phyloP scores from a whole-genome alignment of 768 basidiomycete species.

The Kondoa malvinella region DNA sequence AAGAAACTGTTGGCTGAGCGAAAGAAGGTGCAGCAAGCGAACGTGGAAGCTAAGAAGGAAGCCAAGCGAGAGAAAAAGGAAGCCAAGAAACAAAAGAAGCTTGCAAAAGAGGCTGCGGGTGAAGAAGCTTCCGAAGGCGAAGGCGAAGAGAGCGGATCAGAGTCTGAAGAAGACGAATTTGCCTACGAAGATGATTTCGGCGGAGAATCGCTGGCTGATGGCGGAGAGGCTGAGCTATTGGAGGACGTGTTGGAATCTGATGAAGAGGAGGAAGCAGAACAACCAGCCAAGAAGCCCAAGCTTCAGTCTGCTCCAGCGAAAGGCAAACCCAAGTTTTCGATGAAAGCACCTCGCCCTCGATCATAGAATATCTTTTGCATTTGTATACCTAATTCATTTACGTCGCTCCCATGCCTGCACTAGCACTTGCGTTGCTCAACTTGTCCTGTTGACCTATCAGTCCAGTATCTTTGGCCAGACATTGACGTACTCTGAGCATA shows the following conservation, averaged over 20 bases:
- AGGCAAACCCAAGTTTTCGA: not conserved
- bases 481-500: slow-evolving; percentile 34
- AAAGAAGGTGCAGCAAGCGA: slow-evolving; percentile 74
- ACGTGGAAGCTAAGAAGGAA: slow-evolving; percentile 67
- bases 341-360: not conserved
- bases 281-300: not conserved
- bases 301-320: not conserved
- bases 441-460: not conserved
- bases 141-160: slow-evolving; percentile 29
- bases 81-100: slow-evolving; percentile 24
- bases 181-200: slow-evolving; percentile 34
- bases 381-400: not conserved
- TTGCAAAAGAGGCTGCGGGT: slow-evolving; percentile 22
- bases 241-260: slow-evolving; percentile 30
- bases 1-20: slow-evolving; percentile 62
- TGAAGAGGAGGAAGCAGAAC: slow-evolving; percentile 25
- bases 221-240: slow-evolving; percentile 29
- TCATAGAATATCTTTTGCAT: not conserved
- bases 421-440: not conserved
- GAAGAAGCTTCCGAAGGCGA: slow-evolving; percentile 22
- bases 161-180: slow-evolving; percentile 31
- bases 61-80: slow-evolving; percentile 41
- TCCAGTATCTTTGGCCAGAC: not conserved
- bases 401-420: not conserved
- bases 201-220: slow-evolving; percentile 32